Base-by-base conservation (phyloP, 2,329 filamentous ascomycete genomes). In the Aureobasidium sp. region DNA sequence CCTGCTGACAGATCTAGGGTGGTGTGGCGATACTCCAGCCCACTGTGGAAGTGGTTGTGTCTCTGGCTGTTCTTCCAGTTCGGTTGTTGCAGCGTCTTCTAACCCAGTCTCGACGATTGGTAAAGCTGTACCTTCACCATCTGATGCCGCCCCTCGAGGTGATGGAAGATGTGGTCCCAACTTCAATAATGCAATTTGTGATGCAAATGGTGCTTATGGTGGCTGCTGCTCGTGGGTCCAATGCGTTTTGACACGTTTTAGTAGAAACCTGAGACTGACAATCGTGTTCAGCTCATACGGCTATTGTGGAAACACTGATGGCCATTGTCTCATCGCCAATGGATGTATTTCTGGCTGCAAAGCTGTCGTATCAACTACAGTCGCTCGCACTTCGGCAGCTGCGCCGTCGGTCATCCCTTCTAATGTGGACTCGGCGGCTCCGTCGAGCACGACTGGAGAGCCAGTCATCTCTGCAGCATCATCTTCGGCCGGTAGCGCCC, bases 21-120 rank as follows among this genome's bases (percentile, higher is more conserved):
- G 68, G 68, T 76, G 74, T 56, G 74, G 73, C 59, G 67, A 67
- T 55, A 70, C 68, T 32, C 45, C 65, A n/a, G 68, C 62, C 24
- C 67, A 71, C 56, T 71, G 68, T 57, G 69, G 63, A 32, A 62
- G 60, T 22, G 68, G 68, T 10, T 70, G 67, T 48, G 54, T 64
- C 6, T 69, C 67, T 14, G 66, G 65, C 38, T 70, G 66, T 61
- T 58, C 57, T 22, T 24, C 52, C 4, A 53, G 25, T 42, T 56
- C 38, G 24, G 30, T 53, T 2, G 41, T 42, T 32, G 37, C 45
- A 25, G 22, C 55, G 19, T 27, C 51, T 19, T n/a, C 22, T 24
- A 24, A 19, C 10, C 10, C 40, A 8, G 22, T 14, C n/a, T 10
- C 32, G 10, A 38, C 39, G 2, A n/a, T 41, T 6, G 17, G 17